phyloP scores from a whole-genome alignment of 2,329 filamentous ascomycete species.

The Sordariomycetes sp. region DNA sequence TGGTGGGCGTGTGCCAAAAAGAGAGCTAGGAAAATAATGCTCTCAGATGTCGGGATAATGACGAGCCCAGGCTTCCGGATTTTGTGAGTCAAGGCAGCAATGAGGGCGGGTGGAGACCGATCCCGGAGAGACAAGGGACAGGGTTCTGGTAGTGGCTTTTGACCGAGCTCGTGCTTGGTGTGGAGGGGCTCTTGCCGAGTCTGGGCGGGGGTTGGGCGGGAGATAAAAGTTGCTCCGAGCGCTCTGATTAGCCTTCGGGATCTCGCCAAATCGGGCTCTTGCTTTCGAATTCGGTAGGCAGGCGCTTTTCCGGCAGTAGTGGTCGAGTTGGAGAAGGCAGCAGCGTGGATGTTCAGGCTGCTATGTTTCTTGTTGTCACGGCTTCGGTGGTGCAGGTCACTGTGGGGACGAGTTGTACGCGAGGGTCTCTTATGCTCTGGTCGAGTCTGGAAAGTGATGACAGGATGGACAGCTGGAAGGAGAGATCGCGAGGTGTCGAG shows the following conservation, averaged over 20 bases:
- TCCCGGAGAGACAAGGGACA: constrained; percentile 11
- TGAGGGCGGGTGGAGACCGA: constrained; percentile 6
- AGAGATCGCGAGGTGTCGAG: neutral
- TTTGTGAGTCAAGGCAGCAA: constrained; percentile 15
- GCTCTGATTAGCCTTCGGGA: constrained; percentile 7
- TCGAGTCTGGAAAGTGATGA: neutral
- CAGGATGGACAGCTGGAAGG: neutral
- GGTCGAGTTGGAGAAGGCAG: neutral
- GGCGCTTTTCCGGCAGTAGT: neutral
- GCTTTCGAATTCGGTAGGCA: neutral
- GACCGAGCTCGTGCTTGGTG: neutral
- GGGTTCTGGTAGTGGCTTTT: neutral
- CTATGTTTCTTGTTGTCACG: neutral
- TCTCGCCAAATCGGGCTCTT: neutral
- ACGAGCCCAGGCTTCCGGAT: constrained; percentile 1
- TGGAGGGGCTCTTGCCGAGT: constrained; percentile 1
- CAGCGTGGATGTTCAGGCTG: neutral
- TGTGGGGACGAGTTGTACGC: neutral
- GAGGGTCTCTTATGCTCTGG: neutral
- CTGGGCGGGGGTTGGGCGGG: constrained; percentile 4
- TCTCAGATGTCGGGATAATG: constrained; percentile 6
- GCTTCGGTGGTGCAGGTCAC: no score
- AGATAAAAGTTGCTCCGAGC: constrained; percentile 2
- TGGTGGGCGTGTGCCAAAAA: neutral
- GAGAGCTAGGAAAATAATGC: neutral